A percentile compares a stretch with the other conserved stretches of the same genome.
Evolutionary conservation across 2,329 filamentous ascomycete genomes (phyloP).

Genomic region (Rhexocercosporidium sp.): DNA sequence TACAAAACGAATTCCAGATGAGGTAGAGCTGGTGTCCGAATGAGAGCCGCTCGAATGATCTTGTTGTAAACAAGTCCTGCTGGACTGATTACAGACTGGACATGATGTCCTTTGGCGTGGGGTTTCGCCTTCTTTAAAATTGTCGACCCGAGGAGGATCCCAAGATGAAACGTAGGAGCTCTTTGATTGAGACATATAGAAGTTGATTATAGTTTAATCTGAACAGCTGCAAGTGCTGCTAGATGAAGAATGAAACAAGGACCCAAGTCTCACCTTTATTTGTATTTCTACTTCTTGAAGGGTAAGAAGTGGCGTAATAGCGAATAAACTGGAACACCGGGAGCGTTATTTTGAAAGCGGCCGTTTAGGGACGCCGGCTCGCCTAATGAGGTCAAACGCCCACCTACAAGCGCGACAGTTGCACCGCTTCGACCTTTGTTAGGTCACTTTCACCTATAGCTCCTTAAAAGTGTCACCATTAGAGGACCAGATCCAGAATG

Average conservation of each 20-base stretch:
- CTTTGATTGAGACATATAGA: conserved; percentile 9
- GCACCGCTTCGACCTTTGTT: too few species aligned
- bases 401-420: too few species aligned
- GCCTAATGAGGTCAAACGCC: too few species aligned
- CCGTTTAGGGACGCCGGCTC: not conserved
- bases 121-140: conserved; percentile 12
- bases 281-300: not conserved
- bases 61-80: conserved; percentile 2
- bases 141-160: conserved; percentile 16
- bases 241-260: conserved; percentile 12
- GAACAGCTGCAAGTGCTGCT: conserved; percentile 3
- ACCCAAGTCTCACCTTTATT: conserved; percentile 18
- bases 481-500: too few species aligned
- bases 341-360: not conserved
- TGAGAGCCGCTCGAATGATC: conserved; percentile 3
- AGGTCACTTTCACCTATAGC: too few species aligned
- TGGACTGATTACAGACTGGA: conserved; percentile 13
- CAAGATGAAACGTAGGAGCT: conserved; percentile 14
- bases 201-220: conserved; percentile 9
- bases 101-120: conserved; percentile 13
- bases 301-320: not conserved
- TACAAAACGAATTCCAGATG: conserved; percentile 8
- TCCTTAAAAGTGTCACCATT: too few species aligned
- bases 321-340: conserved; percentile 2
- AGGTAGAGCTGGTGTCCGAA: not conserved